phyloP scores from a whole-genome alignment of 2,329 filamentous ascomycete genomes.

The Exophiala sp. region DNA sequence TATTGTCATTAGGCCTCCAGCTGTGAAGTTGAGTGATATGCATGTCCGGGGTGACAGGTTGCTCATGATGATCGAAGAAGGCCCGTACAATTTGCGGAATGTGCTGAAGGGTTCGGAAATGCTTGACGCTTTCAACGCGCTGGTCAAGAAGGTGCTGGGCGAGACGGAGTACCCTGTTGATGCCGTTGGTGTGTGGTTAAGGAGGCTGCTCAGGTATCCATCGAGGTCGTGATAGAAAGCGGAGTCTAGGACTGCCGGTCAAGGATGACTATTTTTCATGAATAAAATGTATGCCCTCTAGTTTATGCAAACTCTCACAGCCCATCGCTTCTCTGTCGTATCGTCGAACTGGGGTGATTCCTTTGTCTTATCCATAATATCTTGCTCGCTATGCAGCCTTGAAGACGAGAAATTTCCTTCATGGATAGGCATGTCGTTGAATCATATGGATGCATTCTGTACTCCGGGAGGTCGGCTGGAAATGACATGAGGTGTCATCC shows the following conservation, averaged over 20 bases:
- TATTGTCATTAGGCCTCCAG: slow-evolving; percentile 2
- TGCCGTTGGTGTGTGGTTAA: slow-evolving; percentile 21
- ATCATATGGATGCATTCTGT: too few species aligned
- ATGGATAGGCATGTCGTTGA: too few species aligned
- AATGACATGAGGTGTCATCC: too few species aligned
- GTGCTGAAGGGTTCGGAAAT: slow-evolving; percentile 13
- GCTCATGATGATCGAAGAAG: slow-evolving; percentile 25
- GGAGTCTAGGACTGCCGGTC: not conserved
- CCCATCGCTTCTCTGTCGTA: too few species aligned
- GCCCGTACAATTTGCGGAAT: slow-evolving; percentile 23
- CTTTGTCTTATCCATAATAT: too few species aligned
- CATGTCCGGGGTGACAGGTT: slow-evolving; percentile 25
- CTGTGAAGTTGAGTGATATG: slow-evolving; percentile 14
- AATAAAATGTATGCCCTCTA: not conserved
- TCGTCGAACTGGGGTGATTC: too few species aligned
- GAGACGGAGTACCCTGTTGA: slow-evolving; percentile 16
- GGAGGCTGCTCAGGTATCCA: slow-evolving; percentile 20
- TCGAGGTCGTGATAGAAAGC: not conserved
- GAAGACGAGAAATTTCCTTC: too few species aligned
- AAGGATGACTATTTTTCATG: too few species aligned
- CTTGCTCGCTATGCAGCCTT: too few species aligned
- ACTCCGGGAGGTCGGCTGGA: too few species aligned
- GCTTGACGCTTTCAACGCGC: slow-evolving; percentile 9
- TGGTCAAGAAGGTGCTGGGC: slow-evolving; percentile 14
- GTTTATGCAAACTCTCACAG: too few species aligned